Evolutionary conservation across 257 asterid species (phyloP), one percentile per base, ranked within the genome.

Genomic region (Salvia rosmarinus): DNA sequence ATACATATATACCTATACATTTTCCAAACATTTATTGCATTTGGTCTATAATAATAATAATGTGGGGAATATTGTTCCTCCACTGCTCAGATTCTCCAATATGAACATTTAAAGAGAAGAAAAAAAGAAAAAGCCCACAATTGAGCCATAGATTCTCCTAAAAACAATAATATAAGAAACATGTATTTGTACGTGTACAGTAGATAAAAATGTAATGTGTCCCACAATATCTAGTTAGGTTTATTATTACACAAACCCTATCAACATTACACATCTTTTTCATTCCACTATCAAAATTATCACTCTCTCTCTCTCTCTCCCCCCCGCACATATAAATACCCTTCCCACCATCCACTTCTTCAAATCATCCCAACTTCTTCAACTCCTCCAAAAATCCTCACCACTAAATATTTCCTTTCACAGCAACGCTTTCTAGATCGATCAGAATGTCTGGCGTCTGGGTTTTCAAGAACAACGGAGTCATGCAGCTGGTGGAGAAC

Each of bases 401-500:
- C 11, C 13, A 9, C 6, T 17, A 51, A 51, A 19, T 2, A 4
- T 2, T 2, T 28, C 4, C 0, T 50, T 3, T 3, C 14, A 4
- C 23, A 62, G 0, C 30, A 25, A 25, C 30, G 3, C 37, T 32
- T 32, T 32, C 4, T 32, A 32, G 2, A 0, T 32, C 37, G 37
- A 32, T 32, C 6, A 32, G 37, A 32, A 39, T 92, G 98, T 81
- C 98, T n/a, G 98, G 98, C 0, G 98, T 92, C 14, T 89, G 96
- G 96, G 88, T 88, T 16, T 92, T 92, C 89, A 82, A 84, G 78
- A 85, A 80, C 39, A 86, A 92, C 21, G 96, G 98, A 1, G 96
- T 90, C 50, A 85, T 88, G 66, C 96, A 78, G 20, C 74, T 87
- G 28, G 92, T 84, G 0, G 95, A 91, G 12, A 89, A 85, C 19